phyloP scores from a whole-genome alignment of 78 protist genomes.

The Polysphondylium violaceum region DNA sequence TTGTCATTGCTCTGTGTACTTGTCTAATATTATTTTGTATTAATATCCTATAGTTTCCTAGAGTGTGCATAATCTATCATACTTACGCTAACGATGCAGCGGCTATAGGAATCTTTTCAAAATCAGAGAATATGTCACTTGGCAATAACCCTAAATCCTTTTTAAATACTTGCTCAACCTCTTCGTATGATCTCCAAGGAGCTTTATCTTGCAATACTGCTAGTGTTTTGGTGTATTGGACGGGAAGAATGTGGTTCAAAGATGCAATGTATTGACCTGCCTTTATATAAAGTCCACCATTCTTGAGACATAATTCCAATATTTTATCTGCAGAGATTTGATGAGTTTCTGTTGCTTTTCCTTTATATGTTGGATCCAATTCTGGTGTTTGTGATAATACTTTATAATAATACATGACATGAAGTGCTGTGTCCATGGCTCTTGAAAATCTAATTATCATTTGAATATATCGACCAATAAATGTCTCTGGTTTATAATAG shows the following conservation, averaged over 20 bases:
- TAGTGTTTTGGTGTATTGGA: constrained; percentile 47
- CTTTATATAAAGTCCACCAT: constrained; percentile 78
- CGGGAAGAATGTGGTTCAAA: constrained; percentile 56
- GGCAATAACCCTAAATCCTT: constrained; percentile 32
- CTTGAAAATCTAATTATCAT: constrained; percentile 3
- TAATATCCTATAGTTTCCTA: not conserved
- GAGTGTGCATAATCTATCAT: not conserved
- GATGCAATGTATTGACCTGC: constrained; percentile 83
- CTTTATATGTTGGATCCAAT: not conserved
- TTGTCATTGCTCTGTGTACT: constrained; percentile 24
- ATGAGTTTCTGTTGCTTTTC: not conserved
- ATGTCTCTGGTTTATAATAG: constrained; percentile 3
- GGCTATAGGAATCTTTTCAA: constrained; percentile 14
- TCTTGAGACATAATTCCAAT: constrained; percentile 40
- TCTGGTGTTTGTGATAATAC: not conserved
- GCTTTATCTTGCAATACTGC: constrained; percentile 67
- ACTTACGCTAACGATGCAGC: constrained; percentile 22
- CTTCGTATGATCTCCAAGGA: constrained; percentile 12
- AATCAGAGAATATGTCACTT: constrained; percentile 1
- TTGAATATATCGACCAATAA: not conserved
- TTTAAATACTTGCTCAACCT: constrained; percentile 1
- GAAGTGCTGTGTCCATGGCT: not conserved
- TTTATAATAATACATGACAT: not conserved
- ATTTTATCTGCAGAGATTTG: constrained; percentile 46
- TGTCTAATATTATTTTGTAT: not conserved